phyloP scores from a whole-genome alignment of 352 stramenopile species.

The Thraustochytrium striatum region DNA sequence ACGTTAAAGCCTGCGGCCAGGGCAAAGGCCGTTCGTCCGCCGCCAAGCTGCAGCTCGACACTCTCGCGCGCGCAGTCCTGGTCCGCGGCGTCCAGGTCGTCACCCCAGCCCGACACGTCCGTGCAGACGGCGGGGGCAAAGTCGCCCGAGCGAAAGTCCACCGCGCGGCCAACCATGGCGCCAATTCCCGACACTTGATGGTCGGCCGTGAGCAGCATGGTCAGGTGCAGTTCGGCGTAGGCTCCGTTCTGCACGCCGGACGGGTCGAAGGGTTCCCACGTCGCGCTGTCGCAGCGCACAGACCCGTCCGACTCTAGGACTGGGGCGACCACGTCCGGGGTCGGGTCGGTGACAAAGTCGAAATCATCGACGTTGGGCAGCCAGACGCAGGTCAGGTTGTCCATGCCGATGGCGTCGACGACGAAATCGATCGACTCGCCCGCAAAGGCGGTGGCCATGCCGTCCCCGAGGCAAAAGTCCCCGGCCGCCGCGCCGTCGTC shows the following conservation, averaged over 20 bases:
- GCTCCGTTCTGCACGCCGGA: background rate
- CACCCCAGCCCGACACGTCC: constrained; percentile 1
- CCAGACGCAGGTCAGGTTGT: background rate
- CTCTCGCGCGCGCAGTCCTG: constrained; percentile 1
- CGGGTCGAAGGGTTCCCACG: constrained; percentile 5
- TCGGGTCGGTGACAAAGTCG: background rate
- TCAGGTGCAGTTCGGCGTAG: constrained; percentile 7
- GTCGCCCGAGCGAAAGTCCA: background rate
- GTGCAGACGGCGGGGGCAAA: background rate
- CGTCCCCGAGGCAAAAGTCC: constrained; percentile 26
- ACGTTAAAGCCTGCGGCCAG: background rate
- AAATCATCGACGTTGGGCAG: background rate
- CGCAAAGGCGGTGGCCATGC: background rate
- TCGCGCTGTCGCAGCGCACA: background rate
- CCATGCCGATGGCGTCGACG: background rate
- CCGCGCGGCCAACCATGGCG: background rate
- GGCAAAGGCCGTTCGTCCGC: constrained; percentile 11
- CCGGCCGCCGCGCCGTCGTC: background rate
- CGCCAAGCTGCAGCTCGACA: constrained; percentile 17
- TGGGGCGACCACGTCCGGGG: background rate
- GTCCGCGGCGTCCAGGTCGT: background rate
- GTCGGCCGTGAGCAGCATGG: background rate
- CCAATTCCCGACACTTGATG: too few species aligned
- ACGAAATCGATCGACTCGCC: background rate
- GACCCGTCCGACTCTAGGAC: background rate